Conservation (phyloP, 768 basidiomycete genomes). For the Boletus tylopilopsis region DNA sequence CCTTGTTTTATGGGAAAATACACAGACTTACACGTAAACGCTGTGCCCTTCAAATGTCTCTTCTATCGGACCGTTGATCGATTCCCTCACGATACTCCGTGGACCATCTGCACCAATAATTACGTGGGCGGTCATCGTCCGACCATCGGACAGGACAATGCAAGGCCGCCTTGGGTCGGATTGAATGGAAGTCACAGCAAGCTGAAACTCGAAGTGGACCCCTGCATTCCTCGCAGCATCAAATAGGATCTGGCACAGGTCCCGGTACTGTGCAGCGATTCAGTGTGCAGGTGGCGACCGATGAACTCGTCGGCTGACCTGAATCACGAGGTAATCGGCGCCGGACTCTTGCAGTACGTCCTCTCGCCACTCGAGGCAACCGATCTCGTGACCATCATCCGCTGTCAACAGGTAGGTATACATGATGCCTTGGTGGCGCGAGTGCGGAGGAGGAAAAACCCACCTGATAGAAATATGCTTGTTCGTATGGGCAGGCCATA, state of each 20-base stretch:
- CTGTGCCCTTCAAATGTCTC: slow-evolving; percentile 31
- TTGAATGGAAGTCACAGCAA: slow-evolving; percentile 34
- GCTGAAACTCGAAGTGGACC: slow-evolving; percentile 47
- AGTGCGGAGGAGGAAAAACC: background rate
- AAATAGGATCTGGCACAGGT: slow-evolving; percentile 48
- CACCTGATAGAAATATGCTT: slow-evolving; percentile 24
- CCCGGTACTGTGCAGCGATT: slow-evolving; percentile 42
- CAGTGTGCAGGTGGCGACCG: background rate
- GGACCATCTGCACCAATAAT: slow-evolving; percentile 64
- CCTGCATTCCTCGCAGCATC: slow-evolving; percentile 46
- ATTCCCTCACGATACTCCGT: slow-evolving; percentile 38
- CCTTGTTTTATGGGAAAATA: slow-evolving; percentile 4
- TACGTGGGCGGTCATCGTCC: slow-evolving; percentile 46
- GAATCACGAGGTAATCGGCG: slow-evolving; percentile 50
- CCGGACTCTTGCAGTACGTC: slow-evolving; percentile 49
- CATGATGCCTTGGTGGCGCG: background rate
- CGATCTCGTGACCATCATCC: slow-evolving; percentile 42
- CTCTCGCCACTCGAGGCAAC: slow-evolving; percentile 45
- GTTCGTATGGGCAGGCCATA: slow-evolving; percentile 29
- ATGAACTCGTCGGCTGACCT: slow-evolving; percentile 30
- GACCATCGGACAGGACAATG: slow-evolving; percentile 41
- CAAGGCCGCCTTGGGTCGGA: slow-evolving; percentile 27
- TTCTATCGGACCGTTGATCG: slow-evolving; percentile 33
- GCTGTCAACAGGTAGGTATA: slow-evolving; percentile 32
- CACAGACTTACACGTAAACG: slow-evolving; percentile 43